Percentiles rank a stretch among this genome's conserved stretches.
Evolutionary conservation across 225 moss, liverwort and hornwort species (phyloP).

Genomic region (Ulota crispa): DNA sequence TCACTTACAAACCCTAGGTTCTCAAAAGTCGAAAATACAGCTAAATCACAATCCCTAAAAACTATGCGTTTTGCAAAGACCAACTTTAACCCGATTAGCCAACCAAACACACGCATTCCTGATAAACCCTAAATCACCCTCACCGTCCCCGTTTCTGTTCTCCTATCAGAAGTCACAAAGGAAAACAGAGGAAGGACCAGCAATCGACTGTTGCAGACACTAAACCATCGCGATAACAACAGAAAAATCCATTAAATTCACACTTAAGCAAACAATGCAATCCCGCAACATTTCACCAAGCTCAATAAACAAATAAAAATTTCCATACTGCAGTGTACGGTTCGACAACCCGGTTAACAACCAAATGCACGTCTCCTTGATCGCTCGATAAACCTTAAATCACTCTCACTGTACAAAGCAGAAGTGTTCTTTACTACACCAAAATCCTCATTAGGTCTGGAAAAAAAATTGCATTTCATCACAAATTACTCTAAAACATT

Average conservation of each 20-base stretch:
- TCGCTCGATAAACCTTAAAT: no score
- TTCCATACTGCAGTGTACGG: no score
- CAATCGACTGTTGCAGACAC: neutral
- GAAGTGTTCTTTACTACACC: neutral
- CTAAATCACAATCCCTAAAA: neutral
- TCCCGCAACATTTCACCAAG: neutral
- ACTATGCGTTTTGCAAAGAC: neutral
- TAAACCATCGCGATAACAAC: neutral
- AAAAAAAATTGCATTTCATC: neutral
- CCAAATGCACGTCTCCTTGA: neutral
- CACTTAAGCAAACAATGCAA: neutral
- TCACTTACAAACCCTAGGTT: neutral
- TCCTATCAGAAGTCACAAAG: neutral
- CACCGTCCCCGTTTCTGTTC: no score
- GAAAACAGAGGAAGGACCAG: neutral
- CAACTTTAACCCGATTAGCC: neutral
- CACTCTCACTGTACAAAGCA: no score
- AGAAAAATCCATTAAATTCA: neutral
- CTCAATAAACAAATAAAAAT: neutral
- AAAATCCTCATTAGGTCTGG: neutral
- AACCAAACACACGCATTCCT: neutral
- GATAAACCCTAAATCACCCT: slow-evolving; percentile 7
- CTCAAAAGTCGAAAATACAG: neutral
- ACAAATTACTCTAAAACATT: neutral
- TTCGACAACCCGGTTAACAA: neutral